phyloP scores from a whole-genome alignment of 306 rosid species.

The Lagenaria siceraria region DNA sequence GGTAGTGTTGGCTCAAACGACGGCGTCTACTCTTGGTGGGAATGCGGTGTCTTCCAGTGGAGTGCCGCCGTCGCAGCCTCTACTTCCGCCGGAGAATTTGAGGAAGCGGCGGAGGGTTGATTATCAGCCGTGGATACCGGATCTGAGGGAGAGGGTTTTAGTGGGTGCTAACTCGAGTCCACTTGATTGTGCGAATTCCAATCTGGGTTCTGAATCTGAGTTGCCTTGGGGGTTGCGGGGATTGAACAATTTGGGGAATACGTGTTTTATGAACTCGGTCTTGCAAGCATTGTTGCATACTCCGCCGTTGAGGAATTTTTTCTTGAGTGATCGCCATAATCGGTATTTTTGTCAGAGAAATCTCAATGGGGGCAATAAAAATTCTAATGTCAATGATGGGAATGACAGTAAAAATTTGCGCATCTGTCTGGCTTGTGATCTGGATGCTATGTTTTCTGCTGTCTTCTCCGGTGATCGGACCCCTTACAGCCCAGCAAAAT shows the following conservation, averaged over 20 bases:
- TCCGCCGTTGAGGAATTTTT: slow-evolving; percentile 82
- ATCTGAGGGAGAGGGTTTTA: slow-evolving; percentile 41
- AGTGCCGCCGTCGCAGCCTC: slow-evolving; percentile 4
- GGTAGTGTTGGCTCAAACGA: slow-evolving; percentile 62
- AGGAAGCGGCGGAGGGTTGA: slow-evolving; percentile 72
- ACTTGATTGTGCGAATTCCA: slow-evolving; percentile 12
- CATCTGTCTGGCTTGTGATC: slow-evolving; percentile 76
- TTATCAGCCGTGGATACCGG: slow-evolving; percentile 67
- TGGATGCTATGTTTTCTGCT: slow-evolving; percentile 71
- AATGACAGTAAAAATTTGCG: slow-evolving; percentile 26
- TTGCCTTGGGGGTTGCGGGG: slow-evolving; percentile 82
- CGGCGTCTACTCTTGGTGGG: slow-evolving; percentile 37
- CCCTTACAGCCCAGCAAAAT: slow-evolving; percentile 90
- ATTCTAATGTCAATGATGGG: slow-evolving; percentile 17
- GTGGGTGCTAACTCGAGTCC: slow-evolving; percentile 41
- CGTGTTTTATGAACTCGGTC: slow-evolving; percentile 93
- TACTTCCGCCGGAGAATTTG: slow-evolving; percentile 58
- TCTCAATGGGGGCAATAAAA: slow-evolving; percentile 16
- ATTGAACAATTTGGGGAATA: slow-evolving; percentile 74
- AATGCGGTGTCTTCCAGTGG: slow-evolving; percentile 14
- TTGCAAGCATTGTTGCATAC: slow-evolving; percentile 88
- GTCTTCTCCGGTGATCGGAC: slow-evolving; percentile 68
- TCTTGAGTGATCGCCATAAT: slow-evolving; percentile 74
- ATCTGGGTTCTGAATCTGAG: slow-evolving; percentile 17
- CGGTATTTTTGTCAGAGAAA: slow-evolving; percentile 67